Conservation (phyloP, 2,329 filamentous ascomycete genomes). For the Hypoxylon sp. region DNA sequence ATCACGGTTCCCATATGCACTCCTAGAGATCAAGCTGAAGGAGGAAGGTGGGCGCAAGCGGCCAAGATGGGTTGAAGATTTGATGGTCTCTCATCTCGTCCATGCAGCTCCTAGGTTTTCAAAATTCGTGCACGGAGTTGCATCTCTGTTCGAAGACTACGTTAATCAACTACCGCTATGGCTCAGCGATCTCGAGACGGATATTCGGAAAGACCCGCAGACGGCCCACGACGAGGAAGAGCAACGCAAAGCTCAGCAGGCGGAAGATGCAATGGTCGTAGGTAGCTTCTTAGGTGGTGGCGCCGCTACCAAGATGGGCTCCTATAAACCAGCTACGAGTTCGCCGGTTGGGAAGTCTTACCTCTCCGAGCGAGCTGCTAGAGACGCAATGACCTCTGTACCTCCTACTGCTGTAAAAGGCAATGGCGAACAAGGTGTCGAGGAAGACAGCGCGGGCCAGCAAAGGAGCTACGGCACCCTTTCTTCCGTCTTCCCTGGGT, state of each 20-base stretch:
- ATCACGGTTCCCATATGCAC: conserved; percentile 88
- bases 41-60: conserved; percentile 76
- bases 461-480: conserved; percentile 68
- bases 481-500: conserved; percentile 82
- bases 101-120: conserved; percentile 92
- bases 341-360: conserved; percentile 79
- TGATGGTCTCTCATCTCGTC: conserved; percentile 93
- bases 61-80: conserved; percentile 88
- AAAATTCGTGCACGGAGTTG: conserved; percentile 96
- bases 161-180: conserved; percentile 98
- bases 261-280: conserved; percentile 89
- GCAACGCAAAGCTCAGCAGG: conserved; percentile 82
- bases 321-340: conserved; percentile 73
- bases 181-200: conserved; percentile 90
- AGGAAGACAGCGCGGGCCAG: conserved; percentile 44
- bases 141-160: conserved; percentile 92
- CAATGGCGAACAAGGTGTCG: conserved; percentile 46
- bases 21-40: conserved; percentile 93
- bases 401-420: conserved; percentile 40
- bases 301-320: conserved; percentile 58
- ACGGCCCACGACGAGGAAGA: conserved; percentile 93
- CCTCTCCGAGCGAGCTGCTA: conserved; percentile 69
- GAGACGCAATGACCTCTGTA: conserved; percentile 58
- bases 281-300: conserved; percentile 82
- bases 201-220: conserved; percentile 94